Conservation (phyloP, 176 grass and related monocot species). For the Luzula sylvatica region DNA sequence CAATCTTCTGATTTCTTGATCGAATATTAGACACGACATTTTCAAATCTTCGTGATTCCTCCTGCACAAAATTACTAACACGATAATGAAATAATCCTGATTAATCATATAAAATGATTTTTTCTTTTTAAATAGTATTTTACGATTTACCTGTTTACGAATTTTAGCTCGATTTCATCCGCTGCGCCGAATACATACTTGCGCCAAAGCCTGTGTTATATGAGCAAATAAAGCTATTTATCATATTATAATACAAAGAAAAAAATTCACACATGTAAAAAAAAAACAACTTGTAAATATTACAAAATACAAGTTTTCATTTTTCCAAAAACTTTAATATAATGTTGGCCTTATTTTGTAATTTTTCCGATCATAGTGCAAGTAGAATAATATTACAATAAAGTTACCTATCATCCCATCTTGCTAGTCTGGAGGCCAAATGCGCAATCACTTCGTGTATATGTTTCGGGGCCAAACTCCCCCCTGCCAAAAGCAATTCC, state of each 20-base stretch:
- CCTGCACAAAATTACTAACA: slow-evolving; percentile 17
- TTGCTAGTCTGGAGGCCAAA: slow-evolving; percentile 41
- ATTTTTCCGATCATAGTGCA: neutral
- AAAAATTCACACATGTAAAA: neutral
- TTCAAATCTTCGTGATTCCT: slow-evolving; percentile 58
- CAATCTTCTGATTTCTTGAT: slow-evolving; percentile 62
- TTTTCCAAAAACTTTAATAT: neutral
- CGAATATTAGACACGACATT: slow-evolving; percentile 45
- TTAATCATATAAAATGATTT: neutral
- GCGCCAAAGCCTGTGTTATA: slow-evolving; percentile 30
- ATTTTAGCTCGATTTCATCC: slow-evolving; percentile 58
- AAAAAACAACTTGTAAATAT: no score
- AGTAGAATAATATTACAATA: neutral
- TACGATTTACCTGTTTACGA: slow-evolving; percentile 39
- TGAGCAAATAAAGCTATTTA: neutral
- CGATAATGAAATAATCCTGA: neutral
- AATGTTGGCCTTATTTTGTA: neutral
- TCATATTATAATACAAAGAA: neutral
- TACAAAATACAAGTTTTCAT: no score
- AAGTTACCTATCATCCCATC: slow-evolving; percentile 46
- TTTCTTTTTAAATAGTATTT: neutral
- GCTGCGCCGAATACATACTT: slow-evolving; percentile 43
- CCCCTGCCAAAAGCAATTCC: slow-evolving; percentile 45
- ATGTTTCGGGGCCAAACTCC: slow-evolving; percentile 28
- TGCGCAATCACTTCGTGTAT: slow-evolving; percentile 50